A percentile compares a stretch with the other conserved stretches of the same genome.
Conservation (phyloP, 2,329 filamentous ascomycete species). For the Epichloe typhina region DNA sequence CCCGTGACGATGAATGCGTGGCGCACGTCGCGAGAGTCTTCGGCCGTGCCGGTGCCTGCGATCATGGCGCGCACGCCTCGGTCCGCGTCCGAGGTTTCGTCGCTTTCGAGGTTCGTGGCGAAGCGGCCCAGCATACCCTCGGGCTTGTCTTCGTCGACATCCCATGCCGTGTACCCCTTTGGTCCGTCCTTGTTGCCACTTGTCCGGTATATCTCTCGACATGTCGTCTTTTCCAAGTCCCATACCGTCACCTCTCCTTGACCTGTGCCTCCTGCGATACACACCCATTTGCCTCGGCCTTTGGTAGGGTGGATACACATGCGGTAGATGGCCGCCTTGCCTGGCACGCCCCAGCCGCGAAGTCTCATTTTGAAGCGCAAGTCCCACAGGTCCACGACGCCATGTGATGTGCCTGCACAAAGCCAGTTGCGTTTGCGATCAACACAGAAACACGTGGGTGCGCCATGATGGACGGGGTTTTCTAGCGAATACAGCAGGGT, state of each 20-base stretch:
- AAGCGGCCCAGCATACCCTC: conserved; percentile 82
- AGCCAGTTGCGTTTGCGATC: conserved; percentile 84
- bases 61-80: conserved; percentile 63
- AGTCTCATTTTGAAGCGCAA: conserved; percentile 83
- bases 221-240: conserved; percentile 84
- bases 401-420: conserved; percentile 80
- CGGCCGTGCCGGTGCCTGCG: conserved; percentile 57
- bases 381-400: conserved; percentile 90
- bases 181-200: conserved; percentile 45
- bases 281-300: conserved; percentile 71
- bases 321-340: conserved; percentile 66
- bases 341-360: conserved; percentile 77
- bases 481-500: conserved; percentile 63
- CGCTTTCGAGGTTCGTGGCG: conserved; percentile 57
- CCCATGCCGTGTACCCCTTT: conserved; percentile 68
- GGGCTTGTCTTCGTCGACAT: conserved; percentile 77
- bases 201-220: conserved; percentile 75
- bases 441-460: conserved; percentile 80
- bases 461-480: conserved; percentile 85
- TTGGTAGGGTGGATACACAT: conserved; percentile 67
- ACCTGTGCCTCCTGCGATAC: conserved; percentile 75
- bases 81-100: conserved; percentile 40
- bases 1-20: conserved; percentile 78
- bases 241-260: conserved; percentile 86
- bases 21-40: conserved; percentile 57